Evolutionary conservation across 352 stramenopile species (phyloP).

Genomic region (Pythium myriotylum): DNA sequence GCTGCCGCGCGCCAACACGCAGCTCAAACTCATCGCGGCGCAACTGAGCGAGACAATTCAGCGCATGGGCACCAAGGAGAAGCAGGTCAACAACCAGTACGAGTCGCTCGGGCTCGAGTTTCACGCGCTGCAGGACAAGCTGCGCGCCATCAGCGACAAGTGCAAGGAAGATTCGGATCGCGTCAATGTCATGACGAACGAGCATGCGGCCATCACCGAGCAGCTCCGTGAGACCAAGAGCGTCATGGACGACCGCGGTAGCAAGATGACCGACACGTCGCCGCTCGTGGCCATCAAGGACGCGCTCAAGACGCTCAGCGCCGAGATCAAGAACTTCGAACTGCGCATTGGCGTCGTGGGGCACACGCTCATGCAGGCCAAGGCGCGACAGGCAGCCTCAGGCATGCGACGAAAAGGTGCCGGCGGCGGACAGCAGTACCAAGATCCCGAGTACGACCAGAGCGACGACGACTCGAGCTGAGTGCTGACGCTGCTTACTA

Average conservation of each 20-base stretch:
- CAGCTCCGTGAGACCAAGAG: slow-evolving; percentile 76
- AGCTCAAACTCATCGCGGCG: slow-evolving; percentile 60
- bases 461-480: slow-evolving; percentile 83
- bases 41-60: slow-evolving; percentile 63
- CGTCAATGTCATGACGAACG: slow-evolving; percentile 77
- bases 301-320: slow-evolving; percentile 71
- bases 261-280: slow-evolving; percentile 87
- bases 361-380: slow-evolving; percentile 77
- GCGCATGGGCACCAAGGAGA: slow-evolving; percentile 74
- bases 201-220: slow-evolving; percentile 73
- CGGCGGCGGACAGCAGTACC: slow-evolving; percentile 35
- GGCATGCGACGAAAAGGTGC: slow-evolving; percentile 42
- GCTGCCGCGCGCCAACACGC: slow-evolving; percentile 52
- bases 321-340: slow-evolving; percentile 85
- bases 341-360: slow-evolving; percentile 80
- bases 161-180: slow-evolving; percentile 69
- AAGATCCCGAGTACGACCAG: slow-evolving; percentile 77
- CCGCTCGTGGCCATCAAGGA: slow-evolving; percentile 86
- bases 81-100: slow-evolving; percentile 84
- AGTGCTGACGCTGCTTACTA: slow-evolving; percentile 1
- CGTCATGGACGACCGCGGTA: slow-evolving; percentile 77
- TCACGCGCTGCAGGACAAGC: slow-evolving; percentile 64
- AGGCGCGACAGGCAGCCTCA: slow-evolving; percentile 56
- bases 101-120: slow-evolving; percentile 69
- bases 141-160: slow-evolving; percentile 57